A percentile compares a stretch with the other conserved stretches of the same genome.
Evolutionary conservation across 2,329 filamentous ascomycete species (phyloP).

Genomic region (Cytospora piceae): DNA sequence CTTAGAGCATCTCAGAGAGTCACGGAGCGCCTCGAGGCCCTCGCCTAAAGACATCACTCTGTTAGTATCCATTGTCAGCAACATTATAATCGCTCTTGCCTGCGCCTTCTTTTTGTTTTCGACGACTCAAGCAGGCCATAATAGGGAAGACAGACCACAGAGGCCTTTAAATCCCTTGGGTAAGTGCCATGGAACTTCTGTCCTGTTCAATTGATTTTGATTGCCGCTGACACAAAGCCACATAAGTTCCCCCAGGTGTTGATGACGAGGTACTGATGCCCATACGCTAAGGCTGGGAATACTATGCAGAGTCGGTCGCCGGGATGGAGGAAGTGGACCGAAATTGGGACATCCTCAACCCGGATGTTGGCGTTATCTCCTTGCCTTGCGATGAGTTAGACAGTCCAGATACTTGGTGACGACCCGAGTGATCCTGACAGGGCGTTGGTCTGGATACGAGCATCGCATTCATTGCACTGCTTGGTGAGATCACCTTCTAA

Average conservation of each 20-base stretch:
- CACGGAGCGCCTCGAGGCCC: not conserved
- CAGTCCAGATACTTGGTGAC: not conserved
- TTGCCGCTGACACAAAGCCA: too few species aligned
- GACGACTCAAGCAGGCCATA: not conserved
- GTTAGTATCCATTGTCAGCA: not conserved
- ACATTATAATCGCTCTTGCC: not conserved
- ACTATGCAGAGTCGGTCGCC: constrained; percentile 5
- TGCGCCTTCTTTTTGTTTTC: not conserved
- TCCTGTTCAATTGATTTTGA: too few species aligned
- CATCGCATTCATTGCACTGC: not conserved
- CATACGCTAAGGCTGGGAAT: constrained; percentile 1
- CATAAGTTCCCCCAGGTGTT: not conserved
- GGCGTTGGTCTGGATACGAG: not conserved
- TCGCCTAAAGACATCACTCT: not conserved
- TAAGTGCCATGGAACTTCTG: too few species aligned
- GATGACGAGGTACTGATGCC: constrained; percentile 3
- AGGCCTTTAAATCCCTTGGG: too few species aligned
- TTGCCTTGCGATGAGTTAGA: not conserved
- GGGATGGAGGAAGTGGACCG: constrained; percentile 7
- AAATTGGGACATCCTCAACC: constrained; percentile 3
- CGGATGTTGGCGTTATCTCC: constrained; percentile 2
- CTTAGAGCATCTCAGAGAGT: not conserved
- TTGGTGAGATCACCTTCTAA: not conserved
- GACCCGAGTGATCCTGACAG: not conserved
- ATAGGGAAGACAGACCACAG: not conserved